These are phyloP conservation scores for Monosporascus sp. DNA, from an alignment of 2,329 filamentous ascomycete species.

Conservation along the genomic window DNA sequence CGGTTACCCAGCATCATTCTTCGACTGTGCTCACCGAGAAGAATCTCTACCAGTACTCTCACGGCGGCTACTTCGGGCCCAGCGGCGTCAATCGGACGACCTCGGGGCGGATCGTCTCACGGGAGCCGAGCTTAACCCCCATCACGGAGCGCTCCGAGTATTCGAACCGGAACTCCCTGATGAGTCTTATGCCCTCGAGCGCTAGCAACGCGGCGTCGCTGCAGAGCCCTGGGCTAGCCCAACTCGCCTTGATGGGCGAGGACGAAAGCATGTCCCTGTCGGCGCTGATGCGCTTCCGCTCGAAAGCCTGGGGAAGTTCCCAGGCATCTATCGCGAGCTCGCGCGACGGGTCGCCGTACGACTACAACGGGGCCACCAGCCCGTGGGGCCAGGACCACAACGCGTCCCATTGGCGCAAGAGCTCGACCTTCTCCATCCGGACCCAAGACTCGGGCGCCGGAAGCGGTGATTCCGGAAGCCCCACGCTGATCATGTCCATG, in stretches of 20 bases:
- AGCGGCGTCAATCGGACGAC: conserved; percentile 64
- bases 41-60: conserved; percentile 56
- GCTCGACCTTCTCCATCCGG: conserved; percentile 44
- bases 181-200: conserved; percentile 60
- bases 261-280: conserved; percentile 71
- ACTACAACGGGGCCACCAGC: conserved; percentile 41
- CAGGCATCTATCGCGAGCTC: conserved; percentile 66
- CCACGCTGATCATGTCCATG: conserved; percentile 44
- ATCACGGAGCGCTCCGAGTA: conserved; percentile 96
- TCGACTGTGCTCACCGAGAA: conserved; percentile 27
- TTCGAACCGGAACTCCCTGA: conserved; percentile 87
- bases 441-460: conserved; percentile 43
- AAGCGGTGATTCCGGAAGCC: conserved; percentile 43
- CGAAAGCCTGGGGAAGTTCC: conserved; percentile 75
- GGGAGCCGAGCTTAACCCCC: conserved; percentile 88
- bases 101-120: conserved; percentile 69
- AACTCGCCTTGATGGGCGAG: conserved; percentile 64
- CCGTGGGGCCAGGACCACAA: conserved; percentile 32
- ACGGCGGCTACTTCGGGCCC: conserved; percentile 86
- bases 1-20: conserved; percentile 29
- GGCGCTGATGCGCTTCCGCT: conserved; percentile 66
- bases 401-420: conserved; percentile 38
- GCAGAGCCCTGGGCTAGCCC: conserved; percentile 69
- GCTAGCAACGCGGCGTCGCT: conserved; percentile 46
- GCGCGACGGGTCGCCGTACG: conserved; percentile 30